phyloP scores from a whole-genome alignment of 2,329 filamentous ascomycete genomes.

The Xylaria digitata region DNA sequence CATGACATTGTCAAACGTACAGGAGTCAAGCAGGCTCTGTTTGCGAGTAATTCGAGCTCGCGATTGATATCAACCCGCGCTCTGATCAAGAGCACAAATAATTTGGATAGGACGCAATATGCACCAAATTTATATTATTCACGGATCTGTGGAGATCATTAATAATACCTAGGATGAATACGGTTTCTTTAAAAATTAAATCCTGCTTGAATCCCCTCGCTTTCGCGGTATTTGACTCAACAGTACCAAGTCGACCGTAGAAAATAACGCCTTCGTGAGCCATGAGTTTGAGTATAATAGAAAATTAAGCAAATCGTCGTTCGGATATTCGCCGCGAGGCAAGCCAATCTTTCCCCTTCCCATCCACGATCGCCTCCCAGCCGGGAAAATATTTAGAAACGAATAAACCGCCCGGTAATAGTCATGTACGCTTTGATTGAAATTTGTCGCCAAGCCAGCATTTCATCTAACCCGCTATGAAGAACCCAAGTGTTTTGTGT shows the following conservation, averaged over 20 bases:
- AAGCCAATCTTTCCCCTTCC: conserved; percentile 50
- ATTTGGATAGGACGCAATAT: conserved; percentile 24
- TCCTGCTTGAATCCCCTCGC: conserved; percentile 15
- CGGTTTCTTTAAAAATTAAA: conserved; percentile 28
- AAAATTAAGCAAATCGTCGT: conserved; percentile 41
- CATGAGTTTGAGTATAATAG: conserved; percentile 35
- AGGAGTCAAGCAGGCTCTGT: background rate
- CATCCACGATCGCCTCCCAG: conserved; percentile 32
- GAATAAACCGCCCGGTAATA: conserved; percentile 26
- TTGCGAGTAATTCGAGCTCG: background rate
- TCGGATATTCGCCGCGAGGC: conserved; percentile 52
- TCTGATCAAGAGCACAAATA: conserved; percentile 9
- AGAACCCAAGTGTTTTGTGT: conserved; percentile 9
- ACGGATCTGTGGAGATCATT: conserved; percentile 9
- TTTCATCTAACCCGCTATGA: conserved; percentile 23
- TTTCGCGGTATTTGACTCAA: conserved; percentile 30
- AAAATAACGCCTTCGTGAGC: conserved; percentile 28
- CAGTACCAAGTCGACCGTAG: conserved; percentile 25
- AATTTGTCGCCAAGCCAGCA: conserved; percentile 48
- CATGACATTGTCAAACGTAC: background rate
- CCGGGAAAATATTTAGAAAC: conserved; percentile 33
- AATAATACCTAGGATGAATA: conserved; percentile 4
- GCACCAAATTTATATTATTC: conserved; percentile 22
- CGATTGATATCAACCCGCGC: background rate
- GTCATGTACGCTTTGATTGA: conserved; percentile 44